Base-by-base conservation (phyloP, 768 basidiomycete species). In the Filobasidium wieringae region DNA sequence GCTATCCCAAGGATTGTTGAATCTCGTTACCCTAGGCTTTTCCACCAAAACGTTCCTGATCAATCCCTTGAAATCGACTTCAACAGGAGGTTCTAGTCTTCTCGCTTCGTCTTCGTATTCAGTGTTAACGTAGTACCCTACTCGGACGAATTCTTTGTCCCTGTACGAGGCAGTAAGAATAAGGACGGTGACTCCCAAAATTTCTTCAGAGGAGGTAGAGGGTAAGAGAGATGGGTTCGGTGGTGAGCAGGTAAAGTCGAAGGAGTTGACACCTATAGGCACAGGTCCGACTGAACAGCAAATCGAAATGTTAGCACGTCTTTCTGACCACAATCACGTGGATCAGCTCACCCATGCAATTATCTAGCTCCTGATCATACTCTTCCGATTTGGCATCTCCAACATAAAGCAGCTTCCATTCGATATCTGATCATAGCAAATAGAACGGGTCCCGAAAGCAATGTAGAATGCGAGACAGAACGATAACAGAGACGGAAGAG, bases 121-220 rank as follows among this genome's bases (percentile, higher is more conserved):
- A 26, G 92, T 96, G 70, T 97, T 92, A 75, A 97, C 95, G 74
- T 99, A 99, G 72, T 99, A 97, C 7, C 95, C 95, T 27, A 99
- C 92, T 45, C 93, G 84, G n/a, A 99, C 93, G 68, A 99, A 99
- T 72, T 97, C 95, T 68, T 95, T 92, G 52, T 96, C 93, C 36
- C 84, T 83, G 75, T 97, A 99, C 11, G 87, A 88, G 7, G 90
- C 95, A 0, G 92, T 97, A 52, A 99, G 81, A 67, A 99, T 96
- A 70, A 97, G 84, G 6, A 93, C 95, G 1, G 93, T 88, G 17
- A 99, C 92, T 45, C 95, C 95, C 12, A 99, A 80, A 31, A 93
- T 88, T 69, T 97, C 93, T 61, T 88, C 84, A 31, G 81, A 68
- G 39, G 72, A 70, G 50, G 66, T 53, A 0, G 72, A 71, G 1